These are phyloP conservation scores for Lasiodiplodia gonubiensis DNA, from an alignment of 2,329 filamentous ascomycete genomes.

Conservation along the genomic window DNA sequence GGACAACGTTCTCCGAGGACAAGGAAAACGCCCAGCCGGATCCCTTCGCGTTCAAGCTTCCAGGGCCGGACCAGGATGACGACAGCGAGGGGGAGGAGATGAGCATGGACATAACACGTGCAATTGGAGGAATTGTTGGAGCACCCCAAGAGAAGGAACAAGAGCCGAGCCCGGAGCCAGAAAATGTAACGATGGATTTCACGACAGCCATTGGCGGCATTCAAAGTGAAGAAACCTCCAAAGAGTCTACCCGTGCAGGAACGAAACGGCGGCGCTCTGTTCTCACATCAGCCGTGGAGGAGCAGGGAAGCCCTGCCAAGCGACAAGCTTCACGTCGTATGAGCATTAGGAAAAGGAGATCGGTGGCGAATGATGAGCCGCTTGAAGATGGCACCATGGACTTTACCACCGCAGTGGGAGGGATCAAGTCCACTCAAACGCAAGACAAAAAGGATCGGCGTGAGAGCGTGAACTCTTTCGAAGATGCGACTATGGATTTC, in stretches of 20 bases:
- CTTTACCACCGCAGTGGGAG: conserved; percentile 46
- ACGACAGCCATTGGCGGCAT: conserved; percentile 62
- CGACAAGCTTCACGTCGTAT: conserved; percentile 42
- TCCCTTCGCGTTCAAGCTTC: conserved; percentile 32
- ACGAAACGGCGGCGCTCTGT: conserved; percentile 52
- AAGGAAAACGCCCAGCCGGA: conserved; percentile 27
- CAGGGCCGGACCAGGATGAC: conserved; percentile 43
- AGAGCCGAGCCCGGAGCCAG: conserved; percentile 45
- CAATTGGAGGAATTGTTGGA: conserved; percentile 77
- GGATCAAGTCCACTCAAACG: conserved; percentile 37
- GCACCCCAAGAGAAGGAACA: conserved; percentile 44
- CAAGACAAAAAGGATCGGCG: conserved; percentile 30
- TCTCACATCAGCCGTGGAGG: conserved; percentile 32
- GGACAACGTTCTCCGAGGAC: conserved; percentile 44
- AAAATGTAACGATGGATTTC: conserved; percentile 62
- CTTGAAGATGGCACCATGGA: conserved; percentile 51
- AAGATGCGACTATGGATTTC: conserved; percentile 49
- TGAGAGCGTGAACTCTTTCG: conserved; percentile 38
- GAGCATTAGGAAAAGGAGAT: conserved; percentile 48
- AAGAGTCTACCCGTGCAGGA: conserved; percentile 42
- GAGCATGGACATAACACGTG: conserved; percentile 93
- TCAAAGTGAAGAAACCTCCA: conserved; percentile 40
- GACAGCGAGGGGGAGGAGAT: conserved; percentile 68
- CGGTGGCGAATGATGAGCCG: conserved; percentile 41
- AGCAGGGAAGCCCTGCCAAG: conserved; percentile 46